Evolutionary conservation across 257 asterid species (phyloP).

Genomic region (Penstemon newberryi): DNA sequence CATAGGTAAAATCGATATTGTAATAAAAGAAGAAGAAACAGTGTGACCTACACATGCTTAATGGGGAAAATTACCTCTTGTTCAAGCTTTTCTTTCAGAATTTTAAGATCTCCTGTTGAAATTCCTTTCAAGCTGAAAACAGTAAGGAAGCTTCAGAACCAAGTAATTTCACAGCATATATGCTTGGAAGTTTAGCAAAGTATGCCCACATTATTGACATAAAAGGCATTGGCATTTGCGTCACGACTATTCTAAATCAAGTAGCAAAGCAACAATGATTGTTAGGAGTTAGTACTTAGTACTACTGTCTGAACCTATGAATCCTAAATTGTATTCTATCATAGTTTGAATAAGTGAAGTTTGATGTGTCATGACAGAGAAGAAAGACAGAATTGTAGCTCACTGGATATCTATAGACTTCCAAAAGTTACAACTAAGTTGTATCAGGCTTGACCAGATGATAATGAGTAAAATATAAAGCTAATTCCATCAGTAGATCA

Average conservation of each 20-base stretch:
- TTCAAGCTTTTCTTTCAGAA: conserved; percentile 76
- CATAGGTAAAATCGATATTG: not conserved
- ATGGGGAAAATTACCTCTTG: conserved; percentile 57
- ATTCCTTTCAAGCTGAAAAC: conserved; percentile 79
- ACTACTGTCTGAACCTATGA: not conserved
- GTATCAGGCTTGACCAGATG: not conserved
- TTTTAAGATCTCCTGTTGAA: conserved; percentile 58
- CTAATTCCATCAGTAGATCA: no score
- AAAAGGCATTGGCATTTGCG: conserved; percentile 12
- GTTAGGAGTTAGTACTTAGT: not conserved
- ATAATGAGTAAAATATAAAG: no score
- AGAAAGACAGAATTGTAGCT: not conserved
- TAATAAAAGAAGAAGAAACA: not conserved
- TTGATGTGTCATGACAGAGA: not conserved
- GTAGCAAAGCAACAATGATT: not conserved
- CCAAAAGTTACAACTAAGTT: not conserved
- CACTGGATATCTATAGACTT: conserved; percentile 2
- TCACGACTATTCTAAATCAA: not conserved
- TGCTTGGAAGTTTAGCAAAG: conserved; percentile 8
- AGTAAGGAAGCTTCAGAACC: conserved; percentile 24
- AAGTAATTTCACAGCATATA: conserved; percentile 10
- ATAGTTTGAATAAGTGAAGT: not conserved
- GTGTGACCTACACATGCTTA: not conserved
- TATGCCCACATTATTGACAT: not conserved
- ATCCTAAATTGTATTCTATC: not conserved